Evolutionary conservation across 139 green algal species (phyloP).

Genomic region (Closterium sp.): DNA sequence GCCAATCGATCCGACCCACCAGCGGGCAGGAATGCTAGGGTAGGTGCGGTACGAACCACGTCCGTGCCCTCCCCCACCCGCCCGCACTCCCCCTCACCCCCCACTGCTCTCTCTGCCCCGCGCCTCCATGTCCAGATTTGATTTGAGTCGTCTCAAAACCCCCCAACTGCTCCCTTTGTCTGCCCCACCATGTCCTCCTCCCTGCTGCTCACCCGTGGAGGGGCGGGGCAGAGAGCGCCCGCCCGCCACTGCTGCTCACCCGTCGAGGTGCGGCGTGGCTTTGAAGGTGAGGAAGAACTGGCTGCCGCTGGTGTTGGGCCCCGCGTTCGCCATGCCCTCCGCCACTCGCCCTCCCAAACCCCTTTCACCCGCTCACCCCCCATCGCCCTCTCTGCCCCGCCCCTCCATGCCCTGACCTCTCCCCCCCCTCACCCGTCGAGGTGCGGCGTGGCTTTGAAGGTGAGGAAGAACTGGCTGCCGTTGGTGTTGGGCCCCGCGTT

Average conservation of each 20-base stretch:
- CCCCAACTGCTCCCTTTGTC: too few relatives aligned
- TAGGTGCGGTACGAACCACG: background rate
- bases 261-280: slow-evolving; percentile 56
- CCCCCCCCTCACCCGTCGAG: slow-evolving; percentile 45
- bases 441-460: slow-evolving; percentile 55
- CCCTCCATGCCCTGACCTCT: too few relatives aligned
- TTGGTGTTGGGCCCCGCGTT: slow-evolving; percentile 67
- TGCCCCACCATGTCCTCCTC: too few relatives aligned
- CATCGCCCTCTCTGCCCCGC: too few relatives aligned
- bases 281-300: slow-evolving; percentile 64
- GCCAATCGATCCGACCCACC: too few relatives aligned
- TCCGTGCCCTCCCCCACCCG: slow-evolving; percentile 36
- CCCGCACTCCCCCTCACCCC: slow-evolving; percentile 21
- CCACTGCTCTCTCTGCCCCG: too few relatives aligned
- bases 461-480: slow-evolving; percentile 64
- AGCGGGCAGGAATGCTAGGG: too few relatives aligned
- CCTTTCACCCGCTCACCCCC: background rate
- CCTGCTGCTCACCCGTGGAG: too few relatives aligned
- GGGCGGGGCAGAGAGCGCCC: too few relatives aligned
- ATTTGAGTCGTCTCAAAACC: too few relatives aligned
- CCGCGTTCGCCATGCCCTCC: background rate
- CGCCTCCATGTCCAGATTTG: too few relatives aligned
- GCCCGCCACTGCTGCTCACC: too few relatives aligned
- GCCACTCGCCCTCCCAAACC: background rate
- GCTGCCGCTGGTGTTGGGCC: slow-evolving; percentile 66